Conservation (phyloP, 345 rosid species). For the Citrus medica region DNA sequence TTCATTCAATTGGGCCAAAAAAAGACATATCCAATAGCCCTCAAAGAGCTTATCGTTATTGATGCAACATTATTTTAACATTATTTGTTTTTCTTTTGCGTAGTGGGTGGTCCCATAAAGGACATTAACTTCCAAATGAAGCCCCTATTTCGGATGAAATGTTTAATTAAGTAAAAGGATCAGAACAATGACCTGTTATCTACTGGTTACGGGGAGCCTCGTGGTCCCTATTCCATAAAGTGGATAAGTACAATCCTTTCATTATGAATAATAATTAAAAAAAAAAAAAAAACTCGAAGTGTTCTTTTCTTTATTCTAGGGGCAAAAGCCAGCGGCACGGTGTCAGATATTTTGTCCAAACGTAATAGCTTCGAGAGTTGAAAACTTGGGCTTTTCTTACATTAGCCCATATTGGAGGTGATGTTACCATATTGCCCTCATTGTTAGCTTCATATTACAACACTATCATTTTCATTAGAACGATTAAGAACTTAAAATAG, state of each 20-base stretch:
- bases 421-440: not conserved
- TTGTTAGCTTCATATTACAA: not conserved
- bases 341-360: not conserved
- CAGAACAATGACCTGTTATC: conserved; percentile 31
- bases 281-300: too few species aligned
- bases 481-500: not conserved
- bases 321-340: not conserved
- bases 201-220: not conserved
- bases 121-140: not conserved
- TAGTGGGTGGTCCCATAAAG: not conserved
- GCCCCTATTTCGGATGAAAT: not conserved
- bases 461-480: not conserved
- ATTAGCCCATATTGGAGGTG: not conserved
- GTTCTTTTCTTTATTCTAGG: not conserved
- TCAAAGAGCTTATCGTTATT: too few species aligned
- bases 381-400: not conserved
- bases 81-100: too few species aligned
- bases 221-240: not conserved
- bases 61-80: too few species aligned
- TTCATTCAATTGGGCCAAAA: too few species aligned
- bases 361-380: not conserved
- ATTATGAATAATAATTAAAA: too few species aligned
- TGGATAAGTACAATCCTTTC: not conserved
- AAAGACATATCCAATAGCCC: too few species aligned
- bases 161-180: conserved; percentile 10